Percentiles rank a stretch among this genome's conserved stretches.
Evolutionary conservation across 352 stramenopile genomes (phyloP).

Genomic region (Blastocystis sp.): DNA sequence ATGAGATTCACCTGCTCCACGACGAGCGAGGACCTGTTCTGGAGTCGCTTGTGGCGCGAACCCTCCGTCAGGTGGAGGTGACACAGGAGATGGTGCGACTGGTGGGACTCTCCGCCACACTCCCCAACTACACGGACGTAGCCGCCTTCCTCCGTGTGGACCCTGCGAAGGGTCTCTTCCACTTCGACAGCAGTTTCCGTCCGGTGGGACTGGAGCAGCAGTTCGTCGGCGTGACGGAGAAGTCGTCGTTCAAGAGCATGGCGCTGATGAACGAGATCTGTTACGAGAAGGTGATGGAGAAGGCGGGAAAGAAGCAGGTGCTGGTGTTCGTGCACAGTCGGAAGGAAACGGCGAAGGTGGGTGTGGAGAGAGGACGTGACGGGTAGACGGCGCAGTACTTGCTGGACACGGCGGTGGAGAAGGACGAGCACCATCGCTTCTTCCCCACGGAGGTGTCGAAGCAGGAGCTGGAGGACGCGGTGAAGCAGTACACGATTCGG

Average conservation of each 20-base stretch:
- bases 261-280: conserved; percentile 98
- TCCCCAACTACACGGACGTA: conserved; percentile 98
- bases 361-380: conserved; percentile 82
- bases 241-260: conserved; percentile 95
- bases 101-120: conserved; percentile 89
- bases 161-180: conserved; percentile 90
- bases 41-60: conserved; percentile 89
- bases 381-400: conserved; percentile 90
- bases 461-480: conserved; percentile 75
- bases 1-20: conserved; percentile 98
- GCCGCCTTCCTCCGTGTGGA: conserved; percentile 92
- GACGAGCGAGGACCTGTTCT: conserved; percentile 93
- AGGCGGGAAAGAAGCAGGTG: conserved; percentile 89
- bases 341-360: conserved; percentile 81
- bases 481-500: conserved; percentile 67
- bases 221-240: conserved; percentile 97
- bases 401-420: conserved; percentile 62
- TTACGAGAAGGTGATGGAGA: conserved; percentile 87
- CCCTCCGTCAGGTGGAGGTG: conserved; percentile 89
- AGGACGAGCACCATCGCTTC: conserved; percentile 58
- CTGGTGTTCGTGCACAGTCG: conserved; percentile 98
- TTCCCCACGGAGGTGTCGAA: conserved; percentile 77
- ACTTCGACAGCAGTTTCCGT: conserved; percentile 96
- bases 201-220: conserved; percentile 94
- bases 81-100: conserved; percentile 89